Evolutionary conservation across 352 stramenopile species (phyloP).

Genomic region (Saprolegnia parasitica): DNA sequence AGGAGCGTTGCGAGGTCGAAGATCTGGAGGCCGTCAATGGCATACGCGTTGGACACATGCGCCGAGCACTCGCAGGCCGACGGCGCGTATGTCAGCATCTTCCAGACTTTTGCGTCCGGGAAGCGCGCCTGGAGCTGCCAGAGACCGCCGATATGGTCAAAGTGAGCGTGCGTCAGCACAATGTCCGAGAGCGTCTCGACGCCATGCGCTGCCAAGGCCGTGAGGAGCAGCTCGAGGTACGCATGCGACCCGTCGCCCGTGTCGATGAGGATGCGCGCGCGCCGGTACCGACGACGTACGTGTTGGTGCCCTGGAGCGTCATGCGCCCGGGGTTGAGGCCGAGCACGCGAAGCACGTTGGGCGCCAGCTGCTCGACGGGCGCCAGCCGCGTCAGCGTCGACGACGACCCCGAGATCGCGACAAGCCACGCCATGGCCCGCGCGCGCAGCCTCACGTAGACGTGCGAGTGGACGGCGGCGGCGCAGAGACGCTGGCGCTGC

Average conservation of each 20-base stretch:
- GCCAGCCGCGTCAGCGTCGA: constrained; percentile 30
- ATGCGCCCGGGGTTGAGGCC: constrained; percentile 83
- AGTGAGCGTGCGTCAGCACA: constrained; percentile 85
- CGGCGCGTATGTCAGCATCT: constrained; percentile 36
- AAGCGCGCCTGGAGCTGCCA: constrained; percentile 50
- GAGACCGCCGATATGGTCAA: constrained; percentile 85
- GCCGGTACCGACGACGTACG: constrained; percentile 80
- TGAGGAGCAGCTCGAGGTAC: constrained; percentile 46
- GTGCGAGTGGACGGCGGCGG: neutral
- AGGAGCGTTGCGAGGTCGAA: neutral
- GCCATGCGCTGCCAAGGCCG: constrained; percentile 38
- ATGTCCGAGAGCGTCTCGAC: constrained; percentile 64
- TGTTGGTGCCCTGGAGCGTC: constrained; percentile 87
- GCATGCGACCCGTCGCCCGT: constrained; percentile 61
- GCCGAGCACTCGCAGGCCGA: constrained; percentile 16
- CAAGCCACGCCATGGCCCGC: neutral
- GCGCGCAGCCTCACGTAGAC: neutral
- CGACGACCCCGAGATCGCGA: neutral
- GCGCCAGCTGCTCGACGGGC: constrained; percentile 41
- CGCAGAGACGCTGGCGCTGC: neutral
- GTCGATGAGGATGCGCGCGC: constrained; percentile 67
- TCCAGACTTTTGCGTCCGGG: constrained; percentile 57
- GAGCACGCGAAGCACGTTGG: constrained; percentile 62
- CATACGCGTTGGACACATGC: constrained; percentile 17
- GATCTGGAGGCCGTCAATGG: constrained; percentile 13